These are phyloP conservation scores for Malania oleifera DNA, from an alignment of 164 flowering plant species.

Conservation along the genomic window DNA sequence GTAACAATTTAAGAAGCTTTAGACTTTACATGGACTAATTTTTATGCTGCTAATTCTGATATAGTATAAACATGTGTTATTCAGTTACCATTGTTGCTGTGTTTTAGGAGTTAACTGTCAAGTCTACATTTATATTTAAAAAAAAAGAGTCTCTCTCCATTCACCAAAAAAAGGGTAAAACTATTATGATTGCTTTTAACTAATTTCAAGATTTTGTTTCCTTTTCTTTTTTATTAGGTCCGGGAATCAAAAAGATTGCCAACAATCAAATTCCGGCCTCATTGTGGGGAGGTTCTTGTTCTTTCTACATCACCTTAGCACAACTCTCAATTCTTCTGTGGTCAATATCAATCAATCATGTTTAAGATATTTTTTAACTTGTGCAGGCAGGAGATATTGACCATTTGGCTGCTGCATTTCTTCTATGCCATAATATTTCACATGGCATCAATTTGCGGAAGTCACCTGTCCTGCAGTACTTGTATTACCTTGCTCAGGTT, in stretches of 20 bases:
- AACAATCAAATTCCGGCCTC: conserved; percentile 61
- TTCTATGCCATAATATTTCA: conserved; percentile 54
- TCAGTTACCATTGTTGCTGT: too few relatives aligned
- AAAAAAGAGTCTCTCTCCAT: too few relatives aligned
- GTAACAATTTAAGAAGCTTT: too few relatives aligned
- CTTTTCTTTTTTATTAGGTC: conserved; percentile 30
- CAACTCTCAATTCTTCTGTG: not conserved
- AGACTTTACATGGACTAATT: too few relatives aligned
- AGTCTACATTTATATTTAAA: too few relatives aligned
- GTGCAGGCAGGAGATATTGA: conserved; percentile 76
- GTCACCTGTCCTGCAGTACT: conserved; percentile 66
- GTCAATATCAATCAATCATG: not conserved
- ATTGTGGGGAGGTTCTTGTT: conserved; percentile 66
- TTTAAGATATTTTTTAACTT: conserved; percentile 2
- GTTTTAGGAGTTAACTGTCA: too few relatives aligned
- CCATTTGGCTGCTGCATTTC: conserved; percentile 68
- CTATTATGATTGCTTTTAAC: too few relatives aligned
- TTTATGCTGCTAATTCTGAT: too few relatives aligned
- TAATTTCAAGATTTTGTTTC: not conserved
- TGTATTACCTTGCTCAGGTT: conserved; percentile 79
- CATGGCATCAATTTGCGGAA: conserved; percentile 65
- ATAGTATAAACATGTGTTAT: too few relatives aligned
- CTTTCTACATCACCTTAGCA: not conserved
- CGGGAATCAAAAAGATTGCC: conserved; percentile 64
- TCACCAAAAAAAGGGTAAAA: too few relatives aligned